Conservation (phyloP, 768 basidiomycete species). For the Clitopilus passeckerianus region DNA sequence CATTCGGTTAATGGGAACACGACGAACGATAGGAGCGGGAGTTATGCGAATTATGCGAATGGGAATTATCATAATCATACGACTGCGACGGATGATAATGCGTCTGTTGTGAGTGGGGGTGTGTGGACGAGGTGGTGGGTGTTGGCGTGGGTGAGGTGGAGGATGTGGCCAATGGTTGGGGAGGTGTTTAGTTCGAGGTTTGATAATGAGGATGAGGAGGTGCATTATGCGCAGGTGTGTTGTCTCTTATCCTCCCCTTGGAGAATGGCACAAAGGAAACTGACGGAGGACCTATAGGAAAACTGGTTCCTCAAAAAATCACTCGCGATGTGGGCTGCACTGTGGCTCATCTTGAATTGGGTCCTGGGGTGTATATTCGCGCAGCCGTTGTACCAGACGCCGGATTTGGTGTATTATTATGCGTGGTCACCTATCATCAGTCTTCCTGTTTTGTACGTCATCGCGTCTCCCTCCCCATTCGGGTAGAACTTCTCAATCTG, state of each 20-base stretch:
- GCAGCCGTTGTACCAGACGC: conserved; percentile 30
- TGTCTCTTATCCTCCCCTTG: too few relatives aligned
- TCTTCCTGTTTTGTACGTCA: conserved; percentile 56
- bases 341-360: conserved; percentile 71
- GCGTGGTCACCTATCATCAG: conserved; percentile 54
- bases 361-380: conserved; percentile 52
- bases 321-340: conserved; percentile 57
- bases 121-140: background rate
- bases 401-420: conserved; percentile 62
- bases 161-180: conserved; percentile 48
- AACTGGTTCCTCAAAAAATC: conserved; percentile 70
- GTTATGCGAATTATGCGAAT: too few relatives aligned
- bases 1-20: conserved; percentile 7
- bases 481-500: too few relatives aligned
- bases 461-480: too few relatives aligned
- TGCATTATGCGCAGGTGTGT: conserved; percentile 42
- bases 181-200: conserved; percentile 61
- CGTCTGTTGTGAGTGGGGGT: background rate
- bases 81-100: background rate
- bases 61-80: too few relatives aligned
- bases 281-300: too few relatives aligned
- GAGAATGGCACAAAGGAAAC: too few relatives aligned
- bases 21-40: background rate
- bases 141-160: conserved; percentile 38
- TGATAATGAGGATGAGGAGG: conserved; percentile 47